Percentiles rank a stretch among this genome's conserved stretches.
Conservation (phyloP, 352 stramenopile genomes). For the Phytophthora pini region DNA sequence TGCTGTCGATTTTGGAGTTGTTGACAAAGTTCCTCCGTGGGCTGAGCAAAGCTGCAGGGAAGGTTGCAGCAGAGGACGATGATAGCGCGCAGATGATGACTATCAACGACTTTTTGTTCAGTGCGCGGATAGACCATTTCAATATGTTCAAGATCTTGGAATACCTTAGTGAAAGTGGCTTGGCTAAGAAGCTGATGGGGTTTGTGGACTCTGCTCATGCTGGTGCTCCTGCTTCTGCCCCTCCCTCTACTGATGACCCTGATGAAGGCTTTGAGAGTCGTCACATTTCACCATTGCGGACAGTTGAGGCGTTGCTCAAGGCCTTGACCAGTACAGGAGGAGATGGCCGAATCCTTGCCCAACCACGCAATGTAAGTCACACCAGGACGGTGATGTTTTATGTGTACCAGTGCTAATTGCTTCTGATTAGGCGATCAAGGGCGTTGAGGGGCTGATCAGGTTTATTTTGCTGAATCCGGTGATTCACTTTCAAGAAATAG, state of each 20-base stretch:
- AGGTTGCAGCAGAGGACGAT: conserved; percentile 12
- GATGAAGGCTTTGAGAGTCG: conserved; percentile 70
- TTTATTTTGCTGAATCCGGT: conserved; percentile 97
- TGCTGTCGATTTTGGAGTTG: conserved; percentile 77
- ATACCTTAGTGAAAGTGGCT: conserved; percentile 78
- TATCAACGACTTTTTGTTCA: conserved; percentile 90
- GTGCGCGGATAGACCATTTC: conserved; percentile 81
- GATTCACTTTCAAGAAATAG: conserved; percentile 95
- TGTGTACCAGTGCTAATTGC: conserved; percentile 6
- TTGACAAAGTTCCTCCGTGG: conserved; percentile 83
- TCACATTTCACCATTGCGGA: conserved; percentile 84
- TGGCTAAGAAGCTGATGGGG: conserved; percentile 86
- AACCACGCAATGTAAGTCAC: conserved; percentile 61
- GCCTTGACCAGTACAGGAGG: conserved; percentile 69
- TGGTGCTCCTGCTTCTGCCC: conserved; percentile 1
- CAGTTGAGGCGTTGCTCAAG: conserved; percentile 80
- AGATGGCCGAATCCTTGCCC: conserved; percentile 79
- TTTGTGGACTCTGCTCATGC: conserved; percentile 66
- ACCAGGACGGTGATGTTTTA: neutral
- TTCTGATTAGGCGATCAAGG: conserved; percentile 44
- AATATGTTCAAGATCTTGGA: conserved; percentile 92
- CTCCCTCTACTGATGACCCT: conserved; percentile 15
- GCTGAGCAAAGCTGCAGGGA: conserved; percentile 39
- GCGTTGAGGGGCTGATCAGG: conserved; percentile 78
- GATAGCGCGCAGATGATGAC: conserved; percentile 69